phyloP scores from a whole-genome alignment of 2,329 filamentous ascomycete genomes.

The Fusarium brachygibbosum region DNA sequence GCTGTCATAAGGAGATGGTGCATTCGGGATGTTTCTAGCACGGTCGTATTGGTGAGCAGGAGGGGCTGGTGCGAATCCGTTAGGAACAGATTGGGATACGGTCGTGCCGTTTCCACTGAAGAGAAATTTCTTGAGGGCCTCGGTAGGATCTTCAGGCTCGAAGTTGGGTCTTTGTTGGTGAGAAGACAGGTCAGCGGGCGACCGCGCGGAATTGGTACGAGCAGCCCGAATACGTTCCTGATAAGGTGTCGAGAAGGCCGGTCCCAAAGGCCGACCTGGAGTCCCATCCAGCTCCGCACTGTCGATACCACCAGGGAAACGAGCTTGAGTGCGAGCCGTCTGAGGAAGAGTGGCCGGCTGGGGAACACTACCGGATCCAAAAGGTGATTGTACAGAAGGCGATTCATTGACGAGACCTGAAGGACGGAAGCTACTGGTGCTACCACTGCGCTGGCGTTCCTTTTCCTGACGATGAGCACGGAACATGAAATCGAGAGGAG shows the following conservation, averaged over 20 bases:
- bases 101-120: slow-evolving; percentile 58
- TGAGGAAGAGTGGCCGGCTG: slow-evolving; percentile 47
- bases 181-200: slow-evolving; percentile 27
- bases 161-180: slow-evolving; percentile 21
- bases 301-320: slow-evolving; percentile 47
- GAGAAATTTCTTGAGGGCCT: slow-evolving; percentile 70
- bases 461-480: slow-evolving; percentile 86
- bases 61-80: slow-evolving; percentile 40
- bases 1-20: slow-evolving; percentile 20
- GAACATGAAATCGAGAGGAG: slow-evolving; percentile 91
- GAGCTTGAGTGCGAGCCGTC: slow-evolving; percentile 42
- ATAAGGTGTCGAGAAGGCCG: slow-evolving; percentile 77
- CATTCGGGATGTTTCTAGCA: slow-evolving; percentile 12
- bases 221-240: slow-evolving; percentile 72
- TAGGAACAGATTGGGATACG: slow-evolving; percentile 28
- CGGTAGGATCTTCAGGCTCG: slow-evolving; percentile 54
- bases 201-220: slow-evolving; percentile 53
- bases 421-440: slow-evolving; percentile 61
- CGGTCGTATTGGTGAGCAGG: slow-evolving; percentile 32
- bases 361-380: slow-evolving; percentile 45
- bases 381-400: slow-evolving; percentile 61
- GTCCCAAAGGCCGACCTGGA: slow-evolving; percentile 68
- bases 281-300: slow-evolving; percentile 73
- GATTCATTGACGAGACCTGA: slow-evolving; percentile 61
- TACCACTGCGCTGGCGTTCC: slow-evolving; percentile 69